A percentile compares a stretch with the other conserved stretches of the same genome.
Evolutionary conservation across 768 basidiomycete species (phyloP).

Genomic region (Suillus discolor): DNA sequence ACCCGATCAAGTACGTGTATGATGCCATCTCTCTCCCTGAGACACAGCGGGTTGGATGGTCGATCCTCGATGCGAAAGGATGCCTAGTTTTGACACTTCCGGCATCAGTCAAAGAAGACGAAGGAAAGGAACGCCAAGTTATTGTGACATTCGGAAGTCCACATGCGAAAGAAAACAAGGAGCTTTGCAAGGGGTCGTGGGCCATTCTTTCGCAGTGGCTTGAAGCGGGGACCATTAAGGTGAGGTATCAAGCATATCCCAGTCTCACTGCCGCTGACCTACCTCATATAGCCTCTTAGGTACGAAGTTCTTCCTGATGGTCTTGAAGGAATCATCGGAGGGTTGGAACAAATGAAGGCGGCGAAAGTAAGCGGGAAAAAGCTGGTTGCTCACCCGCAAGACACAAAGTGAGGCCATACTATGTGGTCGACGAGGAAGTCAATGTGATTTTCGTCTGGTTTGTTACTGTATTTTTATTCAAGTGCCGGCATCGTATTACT

Average conservation of each 20-base stretch:
- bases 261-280: neutral
- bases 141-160: slow-evolving; percentile 29
- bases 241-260: slow-evolving; percentile 11
- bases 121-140: slow-evolving; percentile 20
- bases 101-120: slow-evolving; percentile 24
- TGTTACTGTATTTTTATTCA: neutral
- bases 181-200: slow-evolving; percentile 24
- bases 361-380: slow-evolving; percentile 47
- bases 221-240: slow-evolving; percentile 29
- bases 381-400: slow-evolving; percentile 44
- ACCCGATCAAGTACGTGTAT: slow-evolving; percentile 23
- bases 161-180: slow-evolving; percentile 19
- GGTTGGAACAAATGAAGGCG: slow-evolving; percentile 37
- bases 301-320: slow-evolving; percentile 45
- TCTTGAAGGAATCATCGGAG: slow-evolving; percentile 38
- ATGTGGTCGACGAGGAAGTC: neutral
- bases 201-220: slow-evolving; percentile 25
- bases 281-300: slow-evolving; percentile 37
- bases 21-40: slow-evolving; percentile 36
- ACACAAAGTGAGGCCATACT: slow-evolving; percentile 26
- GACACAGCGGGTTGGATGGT: slow-evolving; percentile 38
- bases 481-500: neutral
- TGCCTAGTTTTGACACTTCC: slow-evolving; percentile 31
- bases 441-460: neutral
- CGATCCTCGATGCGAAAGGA: slow-evolving; percentile 37